Percentiles rank a stretch among this genome's conserved stretches.
Conservation (phyloP, 129 eudicot species). For the Saposhnikovia divaricata region DNA sequence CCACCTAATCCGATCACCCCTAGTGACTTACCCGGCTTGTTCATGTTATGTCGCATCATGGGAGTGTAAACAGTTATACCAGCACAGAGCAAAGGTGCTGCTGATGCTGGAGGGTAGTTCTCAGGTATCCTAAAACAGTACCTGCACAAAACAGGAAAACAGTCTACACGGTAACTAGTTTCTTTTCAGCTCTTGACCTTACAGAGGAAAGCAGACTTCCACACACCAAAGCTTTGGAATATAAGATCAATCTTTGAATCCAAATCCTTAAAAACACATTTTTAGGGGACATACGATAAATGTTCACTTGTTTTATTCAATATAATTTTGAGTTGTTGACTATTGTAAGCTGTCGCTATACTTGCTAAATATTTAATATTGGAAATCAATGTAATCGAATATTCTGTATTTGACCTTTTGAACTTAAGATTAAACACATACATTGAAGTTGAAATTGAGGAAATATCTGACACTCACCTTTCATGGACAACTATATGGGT, state of each 20-base stretch:
- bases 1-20: slow-evolving; percentile 97
- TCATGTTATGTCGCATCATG: slow-evolving; percentile 78
- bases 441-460: not conserved
- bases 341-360: not conserved
- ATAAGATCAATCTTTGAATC: not conserved
- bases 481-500: slow-evolving; percentile 72
- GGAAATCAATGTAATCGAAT: not conserved
- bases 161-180: not conserved
- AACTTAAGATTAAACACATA: not conserved
- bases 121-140: slow-evolving; percentile 75
- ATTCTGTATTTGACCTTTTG: not conserved
- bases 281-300: not conserved
- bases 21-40: slow-evolving; percentile 72
- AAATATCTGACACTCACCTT: slow-evolving; percentile 34
- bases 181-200: not conserved
- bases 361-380: not conserved
- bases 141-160: slow-evolving; percentile 28
- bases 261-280: not conserved
- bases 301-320: not conserved
- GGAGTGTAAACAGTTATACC: slow-evolving; percentile 97
- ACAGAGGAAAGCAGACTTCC: not conserved
- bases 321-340: not conserved
- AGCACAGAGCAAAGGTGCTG: slow-evolving; percentile 93
- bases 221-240: not conserved
- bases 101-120: slow-evolving; percentile 53